Base-by-base conservation (phyloP, 169 alveolate genomes). In the Plasmodium chabaudi region DNA sequence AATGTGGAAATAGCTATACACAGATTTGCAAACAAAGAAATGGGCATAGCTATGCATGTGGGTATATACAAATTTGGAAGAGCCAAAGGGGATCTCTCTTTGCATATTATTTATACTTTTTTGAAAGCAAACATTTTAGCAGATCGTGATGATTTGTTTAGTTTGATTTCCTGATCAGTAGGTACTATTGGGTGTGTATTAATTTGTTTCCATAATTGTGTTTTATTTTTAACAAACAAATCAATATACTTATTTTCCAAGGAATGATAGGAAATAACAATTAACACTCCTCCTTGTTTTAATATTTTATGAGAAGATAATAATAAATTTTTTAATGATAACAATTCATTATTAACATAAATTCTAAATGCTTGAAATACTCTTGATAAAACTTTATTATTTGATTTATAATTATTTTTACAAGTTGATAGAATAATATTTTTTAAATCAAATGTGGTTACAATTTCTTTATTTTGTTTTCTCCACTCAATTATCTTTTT, bases 361-460 rank as follows among this genome's bases (percentile, higher is more conserved):
- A 94, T 94, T 64, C 96, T 56, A 57, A 94, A 87, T 5, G 95
- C 88, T 93, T 94, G 95, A 63, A 94, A 94, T 10, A 94, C 93
- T 46, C 92, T 74, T 64, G 92, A 92, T 87, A 92, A 88, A 51
- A 79, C 93, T 19, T 75, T 82, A 72, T 91, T 92, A 77, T 92
- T 87, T 25, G 92, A 69, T 75, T 74, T 75, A 63, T 87, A 74
- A 72, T 73, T 87, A 34, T 87, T n/a, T 87, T 72, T 87, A 71
- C 92, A 73, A 61, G 89, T 87, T 25, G 88, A 77, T 17, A 92
- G 93, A 6, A 94, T 67, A 15, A 90, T 86, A 59, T 87, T 74
- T 55, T 86, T 64, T 12, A 94, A 92, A 12, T 92, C 87, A 27
- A 71, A 63, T 21, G 96, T 94, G 23, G 96, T 92, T 13, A 53